Evolutionary conservation across 192 early-diverging fungal species (phyloP).

Genomic region (Podila horticola): DNA sequence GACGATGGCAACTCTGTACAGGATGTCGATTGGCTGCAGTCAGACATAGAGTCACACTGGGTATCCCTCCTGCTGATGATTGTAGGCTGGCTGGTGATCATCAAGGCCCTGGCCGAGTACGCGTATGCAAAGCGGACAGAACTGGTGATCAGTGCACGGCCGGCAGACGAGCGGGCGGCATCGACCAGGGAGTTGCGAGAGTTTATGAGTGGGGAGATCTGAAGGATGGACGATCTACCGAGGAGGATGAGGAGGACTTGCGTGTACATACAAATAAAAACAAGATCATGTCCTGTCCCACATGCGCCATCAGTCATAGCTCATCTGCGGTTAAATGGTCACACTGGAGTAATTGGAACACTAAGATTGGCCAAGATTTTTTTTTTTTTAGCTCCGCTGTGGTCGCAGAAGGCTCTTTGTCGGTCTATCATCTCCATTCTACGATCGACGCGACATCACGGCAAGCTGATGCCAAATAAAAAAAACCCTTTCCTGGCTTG

Average conservation of each 20-base stretch:
- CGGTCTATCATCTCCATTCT: too few relatives aligned
- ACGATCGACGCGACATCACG: too few relatives aligned
- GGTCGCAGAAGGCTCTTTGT: too few relatives aligned
- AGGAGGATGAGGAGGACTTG: background rate
- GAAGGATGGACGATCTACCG: background rate
- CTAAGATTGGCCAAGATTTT: too few relatives aligned
- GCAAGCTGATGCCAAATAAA: too few relatives aligned
- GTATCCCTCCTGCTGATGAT: constrained; percentile 80
- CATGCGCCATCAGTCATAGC: too few relatives aligned
- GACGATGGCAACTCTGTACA: background rate
- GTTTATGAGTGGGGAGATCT: background rate
- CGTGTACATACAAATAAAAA: background rate
- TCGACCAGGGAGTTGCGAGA: background rate
- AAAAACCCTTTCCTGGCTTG: too few relatives aligned
- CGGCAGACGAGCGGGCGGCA: background rate
- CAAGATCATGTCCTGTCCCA: too few relatives aligned
- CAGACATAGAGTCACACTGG: constrained; percentile 65
- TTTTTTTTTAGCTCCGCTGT: too few relatives aligned
- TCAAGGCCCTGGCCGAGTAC: constrained; percentile 78
- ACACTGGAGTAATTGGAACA: too few relatives aligned
- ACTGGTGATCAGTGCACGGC: constrained; percentile 61
- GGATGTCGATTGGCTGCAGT: constrained; percentile 24
- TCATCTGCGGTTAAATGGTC: too few relatives aligned
- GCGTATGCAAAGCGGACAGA: constrained; percentile 75
- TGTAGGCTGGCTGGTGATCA: constrained; percentile 75